Base-by-base conservation (phyloP, 345 rosid genomes). In the Triadica sebifera region DNA sequence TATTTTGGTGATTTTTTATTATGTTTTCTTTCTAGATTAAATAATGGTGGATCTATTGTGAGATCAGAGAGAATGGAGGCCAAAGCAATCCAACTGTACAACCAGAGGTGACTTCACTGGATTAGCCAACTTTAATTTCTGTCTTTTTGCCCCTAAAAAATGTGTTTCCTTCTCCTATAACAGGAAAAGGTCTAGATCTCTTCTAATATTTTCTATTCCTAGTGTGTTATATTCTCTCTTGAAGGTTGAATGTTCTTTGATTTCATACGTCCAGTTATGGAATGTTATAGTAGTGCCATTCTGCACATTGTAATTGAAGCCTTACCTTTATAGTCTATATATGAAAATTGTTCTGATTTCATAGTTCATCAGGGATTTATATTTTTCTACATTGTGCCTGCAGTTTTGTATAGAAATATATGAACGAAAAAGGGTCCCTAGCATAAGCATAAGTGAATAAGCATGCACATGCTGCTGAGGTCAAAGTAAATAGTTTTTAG, bases 21-120 rank as follows among this genome's bases (percentile, higher is more conserved):
- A 34, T 41, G n/a, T 67, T 65, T 65, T 47, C 24, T 64, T 17
- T 77, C 52, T 78, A 91, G 98, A 81, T 84, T 92, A 85, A 80
- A 77, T 75, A 74, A 78, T 49, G 88, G 86, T 69, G 87, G 81
- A 77, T 87, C 98, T 71, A 74, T 88, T 71, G 92, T 95, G 79
- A 89, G 98, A 86, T 83, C 98, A 70, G 97, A 93, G 84, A 90
- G 84, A 73, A 87, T 85, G 90, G 99, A 93, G 87, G 79, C 80
- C 77, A 85, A 85, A 78, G 66, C 84, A 71, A 72, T 69, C 75
- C 87, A 91, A 74, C 76, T 80, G 79, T 79, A 85, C 80, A 81
- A 76, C 63, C 80, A 87, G 68, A 86, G 89, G 91, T 84, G 74
- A 80, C 70, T 61, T 37, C 64, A 49, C 50, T 60, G 29, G 13